Evolutionary conservation across 192 early-diverging fungal species (phyloP), one percentile per base, ranked within the genome.

Genomic region (Mortierella antarctica): DNA sequence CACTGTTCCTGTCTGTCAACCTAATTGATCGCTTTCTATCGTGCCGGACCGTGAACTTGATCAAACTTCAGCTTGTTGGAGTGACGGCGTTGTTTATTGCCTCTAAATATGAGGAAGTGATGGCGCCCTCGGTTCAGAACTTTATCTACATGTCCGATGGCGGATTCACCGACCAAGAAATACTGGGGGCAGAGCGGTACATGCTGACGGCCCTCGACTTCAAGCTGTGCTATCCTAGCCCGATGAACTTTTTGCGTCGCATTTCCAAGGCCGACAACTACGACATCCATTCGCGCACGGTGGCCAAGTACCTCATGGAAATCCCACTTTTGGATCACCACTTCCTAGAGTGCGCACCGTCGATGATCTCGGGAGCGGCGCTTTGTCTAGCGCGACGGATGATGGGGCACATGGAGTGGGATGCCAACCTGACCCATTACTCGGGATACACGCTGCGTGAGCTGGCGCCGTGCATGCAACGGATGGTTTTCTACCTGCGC

Each of bases 261-360:
- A 89, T 89, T 65, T 93, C 91, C 57, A 97, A 96, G 85, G 94
- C 93, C 31, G 96, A 97, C 69, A 76, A 91, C 67, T 97, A 96
- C 83, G 92, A 98, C 73, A 89, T 94, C 62, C 93, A 96, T 82
- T 94, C 95, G 14, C 92, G 98, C 54, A 96, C 94, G 1, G 75
- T 98, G 17, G 97, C 95, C 31, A 98, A 99, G 84, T 99, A 96
- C 69, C 86, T 98, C 53, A 94, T 98, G 95, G 98, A 99, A 84
- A 90, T 99, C 13, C 89, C 95, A 21, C 85, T 96, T 12, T 73
- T 98, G 50, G 96, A 98, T 80, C 90, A 96, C 69, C 85, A 88
- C 23, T 93, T 97, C 65, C 80, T 99, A 48, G 60, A 66, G 21
- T 88, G 70, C 44, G 67, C 91, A 21, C 93, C 96, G 0, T 96